Evolutionary conservation across 2,329 filamentous ascomycete genomes (phyloP).

Genomic region (Alternaria incomplexa): DNA sequence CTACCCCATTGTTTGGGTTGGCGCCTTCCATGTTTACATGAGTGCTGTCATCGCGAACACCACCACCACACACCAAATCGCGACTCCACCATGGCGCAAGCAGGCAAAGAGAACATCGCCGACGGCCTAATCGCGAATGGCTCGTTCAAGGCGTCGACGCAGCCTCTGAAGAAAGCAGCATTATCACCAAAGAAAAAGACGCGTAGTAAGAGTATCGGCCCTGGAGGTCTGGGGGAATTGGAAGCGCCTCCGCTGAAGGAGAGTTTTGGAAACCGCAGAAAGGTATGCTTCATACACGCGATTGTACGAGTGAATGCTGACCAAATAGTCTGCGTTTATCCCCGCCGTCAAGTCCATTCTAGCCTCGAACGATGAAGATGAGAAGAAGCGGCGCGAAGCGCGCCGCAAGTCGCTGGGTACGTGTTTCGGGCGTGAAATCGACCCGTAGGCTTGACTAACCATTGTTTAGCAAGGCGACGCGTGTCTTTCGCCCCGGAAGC

Average conservation of each 20-base stretch:
- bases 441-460: constrained; percentile 15
- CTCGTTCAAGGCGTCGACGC: constrained; percentile 32
- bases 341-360: constrained; percentile 61
- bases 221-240: constrained; percentile 86
- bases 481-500: constrained; percentile 98
- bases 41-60: constrained; percentile 4
- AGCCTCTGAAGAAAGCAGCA: constrained; percentile 31
- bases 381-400: constrained; percentile 76
- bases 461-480: constrained; percentile 72
- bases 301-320: constrained; percentile 19
- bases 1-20: constrained; percentile 16
- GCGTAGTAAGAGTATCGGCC: constrained; percentile 94
- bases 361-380: constrained; percentile 64
- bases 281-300: constrained; percentile 60
- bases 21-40: constrained; percentile 17
- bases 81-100: constrained; percentile 39
- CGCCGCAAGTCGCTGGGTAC: constrained; percentile 84
- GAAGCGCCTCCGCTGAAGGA: constrained; percentile 79
- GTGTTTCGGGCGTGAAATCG: constrained; percentile 8
- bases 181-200: constrained; percentile 48
- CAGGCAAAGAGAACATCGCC: constrained; percentile 73
- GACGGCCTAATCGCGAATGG: constrained; percentile 44
- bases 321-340: constrained; percentile 52
- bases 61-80: constrained; percentile 4
- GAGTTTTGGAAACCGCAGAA: constrained; percentile 76